A percentile compares a stretch with the other conserved stretches of the same genome.
Evolutionary conservation across 257 asterid species (phyloP).

Genomic region (Avicennia marina): DNA sequence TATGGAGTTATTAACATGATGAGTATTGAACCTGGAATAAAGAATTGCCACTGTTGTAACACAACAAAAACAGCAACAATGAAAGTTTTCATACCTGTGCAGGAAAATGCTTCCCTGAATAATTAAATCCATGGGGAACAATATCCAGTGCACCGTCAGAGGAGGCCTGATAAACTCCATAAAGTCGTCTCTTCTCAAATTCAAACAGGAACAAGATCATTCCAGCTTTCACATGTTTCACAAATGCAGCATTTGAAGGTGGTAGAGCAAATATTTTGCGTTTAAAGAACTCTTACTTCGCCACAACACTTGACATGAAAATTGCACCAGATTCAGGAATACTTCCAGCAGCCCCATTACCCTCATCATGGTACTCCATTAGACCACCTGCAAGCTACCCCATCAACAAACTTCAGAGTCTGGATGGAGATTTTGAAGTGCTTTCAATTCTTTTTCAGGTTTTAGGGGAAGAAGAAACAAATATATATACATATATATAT

Average conservation of each 20-base stretch:
- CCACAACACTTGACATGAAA: constrained; percentile 54
- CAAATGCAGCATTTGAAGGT: constrained; percentile 44
- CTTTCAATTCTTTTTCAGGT: too few species aligned
- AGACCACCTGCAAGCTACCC: too few species aligned
- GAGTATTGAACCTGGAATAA: too few species aligned
- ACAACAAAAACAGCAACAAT: too few species aligned
- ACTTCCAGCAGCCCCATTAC: constrained; percentile 39
- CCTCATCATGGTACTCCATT: constrained; percentile 55
- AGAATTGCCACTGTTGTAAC: too few species aligned
- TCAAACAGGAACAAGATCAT: constrained; percentile 83
- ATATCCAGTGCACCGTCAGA: constrained; percentile 69
- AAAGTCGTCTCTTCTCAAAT: constrained; percentile 53
- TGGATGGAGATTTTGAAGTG: too few species aligned
- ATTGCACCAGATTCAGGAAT: constrained; percentile 82
- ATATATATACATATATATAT: too few species aligned
- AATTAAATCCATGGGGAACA: constrained; percentile 46
- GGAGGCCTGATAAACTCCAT: constrained; percentile 76
- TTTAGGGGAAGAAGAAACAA: too few species aligned
- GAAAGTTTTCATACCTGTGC: constrained; percentile 52
- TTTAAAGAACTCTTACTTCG: constrained; percentile 55
- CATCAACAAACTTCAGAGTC: too few species aligned
- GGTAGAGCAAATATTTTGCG: constrained; percentile 60
- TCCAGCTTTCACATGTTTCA: constrained; percentile 58
- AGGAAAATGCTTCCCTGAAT: constrained; percentile 50
- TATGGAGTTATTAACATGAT: too few species aligned